A percentile compares a stretch with the other conserved stretches of the same genome.
Evolutionary conservation across 2,329 filamentous ascomycete genomes (phyloP).

Genomic region (Paraconiothyrium sp.): DNA sequence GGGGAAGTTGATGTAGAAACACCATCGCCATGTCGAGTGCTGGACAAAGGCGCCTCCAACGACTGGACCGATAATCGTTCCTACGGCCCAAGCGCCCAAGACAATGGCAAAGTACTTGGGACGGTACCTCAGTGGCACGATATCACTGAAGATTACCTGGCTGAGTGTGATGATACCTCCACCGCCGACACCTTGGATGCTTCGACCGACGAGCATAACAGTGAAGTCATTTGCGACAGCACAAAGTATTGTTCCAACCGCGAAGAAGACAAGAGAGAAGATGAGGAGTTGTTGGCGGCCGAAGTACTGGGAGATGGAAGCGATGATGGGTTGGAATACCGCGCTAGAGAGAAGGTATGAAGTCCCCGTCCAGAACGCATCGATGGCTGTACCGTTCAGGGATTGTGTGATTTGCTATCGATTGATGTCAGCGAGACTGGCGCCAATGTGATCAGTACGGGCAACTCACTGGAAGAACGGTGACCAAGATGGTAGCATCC

Average conservation of each 20-base stretch:
- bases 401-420: constrained; percentile 34
- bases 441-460: neutral
- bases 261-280: constrained; percentile 56
- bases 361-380: constrained; percentile 77
- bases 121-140: constrained; percentile 53
- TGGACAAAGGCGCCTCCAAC: constrained; percentile 62
- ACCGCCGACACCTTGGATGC: constrained; percentile 51
- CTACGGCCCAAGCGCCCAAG: constrained; percentile 62
- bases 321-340: constrained; percentile 63
- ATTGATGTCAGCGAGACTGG: constrained; percentile 2
- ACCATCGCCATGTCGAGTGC: constrained; percentile 67
- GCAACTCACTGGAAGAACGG: constrained; percentile 37
- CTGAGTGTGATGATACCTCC: constrained; percentile 53
- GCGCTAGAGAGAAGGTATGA: constrained; percentile 74
- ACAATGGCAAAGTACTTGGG: constrained; percentile 54
- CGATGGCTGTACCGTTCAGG: constrained; percentile 35
- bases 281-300: constrained; percentile 57
- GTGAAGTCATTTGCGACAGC: constrained; percentile 47
- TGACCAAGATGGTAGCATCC: constrained; percentile 42
- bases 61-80: constrained; percentile 61
- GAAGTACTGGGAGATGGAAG: constrained; percentile 57
- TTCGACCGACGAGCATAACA: constrained; percentile 46
- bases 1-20: constrained; percentile 71
- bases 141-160: constrained; percentile 57
- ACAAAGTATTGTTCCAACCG: constrained; percentile 57